A percentile compares a stretch with the other conserved stretches of the same genome.
Evolutionary conservation across 768 basidiomycete species (phyloP).

Genomic region (Amanita thiersii): DNA sequence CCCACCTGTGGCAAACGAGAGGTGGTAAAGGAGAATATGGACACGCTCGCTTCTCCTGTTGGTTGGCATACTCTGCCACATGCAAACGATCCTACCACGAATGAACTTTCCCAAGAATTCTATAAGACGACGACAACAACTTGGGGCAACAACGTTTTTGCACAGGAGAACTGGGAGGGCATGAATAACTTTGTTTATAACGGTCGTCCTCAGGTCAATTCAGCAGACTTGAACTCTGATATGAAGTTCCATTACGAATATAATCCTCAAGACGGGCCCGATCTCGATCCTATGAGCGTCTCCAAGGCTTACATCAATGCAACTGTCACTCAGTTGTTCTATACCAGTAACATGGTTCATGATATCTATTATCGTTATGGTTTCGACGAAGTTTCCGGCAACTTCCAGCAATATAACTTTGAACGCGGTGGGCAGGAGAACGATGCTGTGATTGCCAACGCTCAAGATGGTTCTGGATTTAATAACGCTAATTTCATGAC

Average conservation of each 20-base stretch:
- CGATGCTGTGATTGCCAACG: constrained; percentile 91
- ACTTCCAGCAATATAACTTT: constrained; percentile 99
- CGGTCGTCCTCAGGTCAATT: constrained; percentile 79
- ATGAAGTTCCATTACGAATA: constrained; percentile 70
- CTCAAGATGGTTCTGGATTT: constrained; percentile 91
- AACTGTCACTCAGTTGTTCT: constrained; percentile 85
- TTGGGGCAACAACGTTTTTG: constrained; percentile 87
- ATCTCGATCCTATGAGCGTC: constrained; percentile 51
- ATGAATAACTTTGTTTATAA: constrained; percentile 58
- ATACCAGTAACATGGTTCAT: constrained; percentile 74
- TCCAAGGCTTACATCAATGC: constrained; percentile 82
- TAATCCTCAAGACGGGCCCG: constrained; percentile 50
- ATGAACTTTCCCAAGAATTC: constrained; percentile 18
- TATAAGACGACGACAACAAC: constrained; percentile 73
- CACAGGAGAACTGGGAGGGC: constrained; percentile 91
- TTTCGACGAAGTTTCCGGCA: constrained; percentile 85
- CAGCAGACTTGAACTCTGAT: constrained; percentile 33
- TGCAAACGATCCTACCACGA: constrained; percentile 50
- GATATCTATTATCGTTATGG: constrained; percentile 87
- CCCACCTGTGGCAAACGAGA: constrained; percentile 61
- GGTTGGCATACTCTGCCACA: constrained; percentile 90
- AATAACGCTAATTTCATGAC: constrained; percentile 93
- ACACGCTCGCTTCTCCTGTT: constrained; percentile 70
- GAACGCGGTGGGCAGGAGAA: constrained; percentile 80
- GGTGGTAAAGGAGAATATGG: constrained; percentile 58